Evolutionary conservation across 1,284 basidiomycete species (phyloP).

Genomic region (Marasmius sp.): DNA sequence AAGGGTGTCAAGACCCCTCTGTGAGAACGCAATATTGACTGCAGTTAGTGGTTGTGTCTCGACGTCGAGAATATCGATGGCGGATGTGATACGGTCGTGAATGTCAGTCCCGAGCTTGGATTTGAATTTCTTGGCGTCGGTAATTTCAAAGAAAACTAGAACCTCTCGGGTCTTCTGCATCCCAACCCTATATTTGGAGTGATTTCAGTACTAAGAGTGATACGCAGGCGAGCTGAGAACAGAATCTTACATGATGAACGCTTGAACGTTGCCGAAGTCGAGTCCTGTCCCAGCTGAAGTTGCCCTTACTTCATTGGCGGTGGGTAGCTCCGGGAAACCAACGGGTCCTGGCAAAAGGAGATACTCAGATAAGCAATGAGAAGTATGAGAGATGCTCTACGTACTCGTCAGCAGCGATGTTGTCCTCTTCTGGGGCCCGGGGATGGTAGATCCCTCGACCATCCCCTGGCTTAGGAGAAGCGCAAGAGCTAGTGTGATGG

Average conservation of each 20-base stretch:
- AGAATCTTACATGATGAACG: constrained; percentile 15
- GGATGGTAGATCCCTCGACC: too few species aligned
- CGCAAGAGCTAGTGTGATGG: too few species aligned
- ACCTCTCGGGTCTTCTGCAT: constrained; percentile 30
- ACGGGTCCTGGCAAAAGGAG: constrained; percentile 1
- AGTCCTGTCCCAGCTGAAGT: constrained; percentile 7
- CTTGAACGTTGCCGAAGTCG: constrained; percentile 20
- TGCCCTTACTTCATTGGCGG: constrained; percentile 5
- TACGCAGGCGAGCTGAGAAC: not conserved
- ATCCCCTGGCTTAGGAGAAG: too few species aligned
- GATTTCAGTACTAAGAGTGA: not conserved
- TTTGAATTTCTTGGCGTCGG: constrained; percentile 22
- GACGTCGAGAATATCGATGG: constrained; percentile 18
- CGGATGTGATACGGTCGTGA: constrained; percentile 29
- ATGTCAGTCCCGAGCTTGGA: constrained; percentile 25
- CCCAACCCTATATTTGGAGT: constrained; percentile 18
- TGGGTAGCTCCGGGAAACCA: constrained; percentile 15
- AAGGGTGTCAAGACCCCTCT: constrained; percentile 27
- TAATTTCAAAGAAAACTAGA: constrained; percentile 30
- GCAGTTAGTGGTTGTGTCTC: constrained; percentile 22
- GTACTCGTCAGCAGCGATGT: not conserved
- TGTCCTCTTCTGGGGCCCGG: not conserved
- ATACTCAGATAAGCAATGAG: too few species aligned
- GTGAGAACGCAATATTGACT: constrained; percentile 32
- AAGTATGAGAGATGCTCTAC: not conserved